phyloP scores from a whole-genome alignment of 108 stramenopile genomes.

The Cyclostephanos invisitatus region DNA sequence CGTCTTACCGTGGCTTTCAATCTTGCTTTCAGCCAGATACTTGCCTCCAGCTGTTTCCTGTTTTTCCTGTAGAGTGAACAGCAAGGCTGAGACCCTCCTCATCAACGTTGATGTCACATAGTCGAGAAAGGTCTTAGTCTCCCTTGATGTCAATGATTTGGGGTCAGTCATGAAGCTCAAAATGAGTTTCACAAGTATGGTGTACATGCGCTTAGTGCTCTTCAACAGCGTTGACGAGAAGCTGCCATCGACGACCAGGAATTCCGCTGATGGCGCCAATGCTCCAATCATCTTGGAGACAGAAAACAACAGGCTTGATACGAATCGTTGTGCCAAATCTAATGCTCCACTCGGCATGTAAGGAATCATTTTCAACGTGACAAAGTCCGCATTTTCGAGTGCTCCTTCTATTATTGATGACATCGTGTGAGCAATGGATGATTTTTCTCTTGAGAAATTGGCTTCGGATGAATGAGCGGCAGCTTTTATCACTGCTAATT shows the following conservation, averaged over 20 bases:
- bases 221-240: constrained; percentile 47
- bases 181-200: constrained; percentile 32
- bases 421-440: constrained; percentile 14
- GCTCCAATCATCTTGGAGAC: constrained; percentile 36
- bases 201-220: constrained; percentile 42
- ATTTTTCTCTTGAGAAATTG: constrained; percentile 35
- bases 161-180: constrained; percentile 34
- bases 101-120: constrained; percentile 28
- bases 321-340: constrained; percentile 30
- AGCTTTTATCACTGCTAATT: constrained; percentile 24
- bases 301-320: constrained; percentile 25
- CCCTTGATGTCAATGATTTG: constrained; percentile 17
- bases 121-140: constrained; percentile 30
- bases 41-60: constrained; percentile 38
- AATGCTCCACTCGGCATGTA: constrained; percentile 23
- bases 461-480: constrained; percentile 20
- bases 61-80: constrained; percentile 38
- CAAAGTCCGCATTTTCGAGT: constrained; percentile 44
- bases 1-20: constrained; percentile 44
- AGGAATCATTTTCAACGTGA: constrained; percentile 43
- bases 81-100: constrained; percentile 31
- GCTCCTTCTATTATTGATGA: constrained; percentile 33
- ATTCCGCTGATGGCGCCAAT: constrained; percentile 42
- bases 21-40: constrained; percentile 47
- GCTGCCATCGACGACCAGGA: constrained; percentile 30